Evolutionary conservation across 768 basidiomycete species (phyloP), one percentile per base, ranked within the genome.

Genomic region (Mycena sanguinolenta): DNA sequence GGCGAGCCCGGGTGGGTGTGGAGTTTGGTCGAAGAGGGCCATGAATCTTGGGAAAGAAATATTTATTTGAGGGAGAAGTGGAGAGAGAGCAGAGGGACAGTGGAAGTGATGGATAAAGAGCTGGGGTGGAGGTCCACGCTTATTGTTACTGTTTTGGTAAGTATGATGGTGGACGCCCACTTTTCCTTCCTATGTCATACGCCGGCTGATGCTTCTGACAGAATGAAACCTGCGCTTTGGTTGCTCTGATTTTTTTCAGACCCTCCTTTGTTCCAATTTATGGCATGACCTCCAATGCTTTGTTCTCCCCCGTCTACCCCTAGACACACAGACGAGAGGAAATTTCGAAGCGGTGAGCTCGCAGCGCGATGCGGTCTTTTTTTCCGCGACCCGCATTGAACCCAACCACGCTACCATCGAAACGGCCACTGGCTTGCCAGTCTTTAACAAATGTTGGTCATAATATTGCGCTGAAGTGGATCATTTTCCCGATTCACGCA

Each of bases 131-230:
- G 46, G 62, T 27, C 19, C 52, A 4, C 27, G 23, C 23, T 4
- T 38, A 63, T 54, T 52, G 52, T 54, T 21, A 63, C 62, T 60
- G 44, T 60, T 60, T 60, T 39, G 59, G 59, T n/a, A 49, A 42
- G 34, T 49, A 32, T 60, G 59, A 60, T 42, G 25, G 28, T n/a
- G n/a, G 59, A 44, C 42, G 4, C 19, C 25, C 25, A 36, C 49
- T 46, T 39, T 16, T 23, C n/a, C 32, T 50, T 61, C 39, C 3
- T 39, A 3, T 12, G 39, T 14, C 39, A 14, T 4, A 3, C n/a
- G n/a, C 46, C 30, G n/a, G 30, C 36, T 54, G 62, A 63, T 52
- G 52, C 50, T 23, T n/a, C n/a, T n/a, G n/a, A n/a, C n/a, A n/a
- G n/a, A n/a, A n/a, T n/a, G n/a, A n/a, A n/a, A n/a, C n/a, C n/a